Percentiles rank a stretch among this genome's conserved stretches.
Evolutionary conservation across 2,329 filamentous ascomycete species (phyloP).

Genomic region (Colletotrichum scovillei): DNA sequence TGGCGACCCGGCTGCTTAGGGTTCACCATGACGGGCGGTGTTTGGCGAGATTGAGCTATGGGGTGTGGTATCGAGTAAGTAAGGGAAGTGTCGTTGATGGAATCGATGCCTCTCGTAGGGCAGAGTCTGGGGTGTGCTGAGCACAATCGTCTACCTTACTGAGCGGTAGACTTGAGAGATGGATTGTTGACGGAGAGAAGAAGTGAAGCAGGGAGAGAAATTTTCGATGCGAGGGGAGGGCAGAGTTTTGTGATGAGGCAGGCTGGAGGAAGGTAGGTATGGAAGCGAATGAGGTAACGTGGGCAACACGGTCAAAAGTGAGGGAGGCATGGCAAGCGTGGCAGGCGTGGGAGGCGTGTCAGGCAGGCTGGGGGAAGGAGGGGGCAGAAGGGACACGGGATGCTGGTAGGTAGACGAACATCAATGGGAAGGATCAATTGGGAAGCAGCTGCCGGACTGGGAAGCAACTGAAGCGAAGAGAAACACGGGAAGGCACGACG

Average conservation of each 20-base stretch:
- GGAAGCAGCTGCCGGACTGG: background rate
- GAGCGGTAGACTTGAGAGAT: background rate
- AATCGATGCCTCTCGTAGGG: background rate
- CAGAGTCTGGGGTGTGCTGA: background rate
- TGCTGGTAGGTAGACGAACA: no score
- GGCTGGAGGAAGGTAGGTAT: no score
- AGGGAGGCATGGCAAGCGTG: background rate
- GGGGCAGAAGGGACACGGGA: background rate
- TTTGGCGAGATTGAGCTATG: background rate
- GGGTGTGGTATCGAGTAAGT: no score
- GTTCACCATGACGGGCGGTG: slow-evolving; percentile 10
- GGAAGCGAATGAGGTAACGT: background rate
- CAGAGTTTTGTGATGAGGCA: slow-evolving; percentile 14
- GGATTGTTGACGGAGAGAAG: background rate
- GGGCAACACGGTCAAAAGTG: background rate
- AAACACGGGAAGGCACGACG: background rate
- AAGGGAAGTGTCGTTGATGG: background rate
- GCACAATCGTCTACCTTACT: background rate
- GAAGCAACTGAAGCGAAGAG: background rate
- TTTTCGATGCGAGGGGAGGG: background rate
- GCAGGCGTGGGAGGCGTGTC: background rate
- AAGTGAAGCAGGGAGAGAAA: background rate
- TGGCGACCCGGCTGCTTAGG: slow-evolving; percentile 43
- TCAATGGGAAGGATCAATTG: background rate
- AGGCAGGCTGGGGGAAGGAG: background rate